Evolutionary conservation across 2,329 filamentous ascomycete genomes (phyloP).

Genomic region (Calonectria henricotiae): DNA sequence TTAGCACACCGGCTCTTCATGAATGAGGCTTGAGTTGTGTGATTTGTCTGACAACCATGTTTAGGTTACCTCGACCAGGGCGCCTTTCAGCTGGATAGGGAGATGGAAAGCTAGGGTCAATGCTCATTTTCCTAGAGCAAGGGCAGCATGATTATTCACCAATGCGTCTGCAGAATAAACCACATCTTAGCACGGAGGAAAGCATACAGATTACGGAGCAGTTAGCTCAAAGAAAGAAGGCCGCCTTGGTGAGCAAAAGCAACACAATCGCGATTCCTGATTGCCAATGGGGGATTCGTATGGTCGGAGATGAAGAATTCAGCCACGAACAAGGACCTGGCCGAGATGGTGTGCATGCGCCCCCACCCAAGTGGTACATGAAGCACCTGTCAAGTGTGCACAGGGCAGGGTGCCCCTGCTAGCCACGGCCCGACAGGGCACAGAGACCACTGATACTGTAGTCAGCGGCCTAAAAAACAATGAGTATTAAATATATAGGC

Average conservation of each 20-base stretch:
- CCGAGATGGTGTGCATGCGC: constrained; percentile 30
- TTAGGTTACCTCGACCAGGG: constrained; percentile 43
- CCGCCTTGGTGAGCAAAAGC: constrained; percentile 8
- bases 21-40: constrained; percentile 40
- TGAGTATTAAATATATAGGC: constrained; percentile 9
- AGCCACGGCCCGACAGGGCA: constrained; percentile 15
- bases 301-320: constrained; percentile 31
- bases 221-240: constrained; percentile 1
- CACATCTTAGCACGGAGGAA: too few relatives aligned
- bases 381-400: constrained; percentile 23
- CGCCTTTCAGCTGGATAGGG: constrained; percentile 25
- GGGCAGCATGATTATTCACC: constrained; percentile 1
- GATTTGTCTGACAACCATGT: constrained; percentile 24
- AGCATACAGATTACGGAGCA: not conserved
- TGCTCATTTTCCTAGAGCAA: not conserved
- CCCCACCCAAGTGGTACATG: constrained; percentile 21
- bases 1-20: constrained; percentile 44
- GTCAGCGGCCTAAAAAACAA: constrained; percentile 1
- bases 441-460: constrained; percentile 10
- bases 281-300: constrained; percentile 21
- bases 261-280: constrained; percentile 9
- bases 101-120: constrained; percentile 20
- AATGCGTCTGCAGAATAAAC: not conserved
- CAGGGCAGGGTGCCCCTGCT: constrained; percentile 32
- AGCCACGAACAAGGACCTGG: constrained; percentile 25